Evolutionary conservation across 768 basidiomycete genomes (phyloP).

Genomic region (Lentinula aciculospora): DNA sequence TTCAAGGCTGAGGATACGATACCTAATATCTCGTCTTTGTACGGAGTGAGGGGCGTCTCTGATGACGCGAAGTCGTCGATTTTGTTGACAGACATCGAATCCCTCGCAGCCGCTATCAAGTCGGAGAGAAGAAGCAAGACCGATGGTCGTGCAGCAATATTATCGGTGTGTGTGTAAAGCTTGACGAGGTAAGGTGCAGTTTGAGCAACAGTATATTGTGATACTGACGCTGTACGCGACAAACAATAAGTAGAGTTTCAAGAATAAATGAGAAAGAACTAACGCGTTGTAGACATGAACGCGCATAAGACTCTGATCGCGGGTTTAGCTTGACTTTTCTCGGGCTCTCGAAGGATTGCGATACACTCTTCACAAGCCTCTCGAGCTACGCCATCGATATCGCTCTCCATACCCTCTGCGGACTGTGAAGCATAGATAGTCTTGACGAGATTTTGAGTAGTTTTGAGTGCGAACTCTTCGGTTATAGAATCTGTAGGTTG

Average conservation of each 20-base stretch:
- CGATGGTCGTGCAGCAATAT: slow-evolving; percentile 58
- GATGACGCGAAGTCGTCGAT: slow-evolving; percentile 10
- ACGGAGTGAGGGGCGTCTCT: slow-evolving; percentile 41
- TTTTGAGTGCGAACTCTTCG: slow-evolving; percentile 66
- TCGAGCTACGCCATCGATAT: slow-evolving; percentile 56
- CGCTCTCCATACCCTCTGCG: slow-evolving; percentile 29
- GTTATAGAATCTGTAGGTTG: slow-evolving; percentile 81
- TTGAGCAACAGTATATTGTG: slow-evolving; percentile 60
- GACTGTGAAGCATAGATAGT: slow-evolving; percentile 59
- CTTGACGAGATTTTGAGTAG: slow-evolving; percentile 66
- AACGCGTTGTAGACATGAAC: slow-evolving; percentile 75
- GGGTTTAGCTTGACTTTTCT: slow-evolving; percentile 87
- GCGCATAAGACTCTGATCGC: slow-evolving; percentile 81
- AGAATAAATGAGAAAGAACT: slow-evolving; percentile 21
- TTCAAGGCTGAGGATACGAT: slow-evolving; percentile 55
- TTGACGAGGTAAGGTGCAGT: slow-evolving; percentile 71
- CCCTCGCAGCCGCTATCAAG: slow-evolving; percentile 48
- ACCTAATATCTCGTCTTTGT: slow-evolving; percentile 75
- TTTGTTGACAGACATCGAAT: slow-evolving; percentile 23
- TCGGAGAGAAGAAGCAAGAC: slow-evolving; percentile 66
- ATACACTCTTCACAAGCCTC: slow-evolving; percentile 81
- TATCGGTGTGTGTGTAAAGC: slow-evolving; percentile 69
- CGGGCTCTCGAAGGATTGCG: slow-evolving; percentile 77
- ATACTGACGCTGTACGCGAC: slow-evolving; percentile 51
- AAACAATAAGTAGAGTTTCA: background rate